Evolutionary conservation across 2,329 filamentous ascomycete genomes (phyloP).

Genomic region (Colletotrichum sp.): DNA sequence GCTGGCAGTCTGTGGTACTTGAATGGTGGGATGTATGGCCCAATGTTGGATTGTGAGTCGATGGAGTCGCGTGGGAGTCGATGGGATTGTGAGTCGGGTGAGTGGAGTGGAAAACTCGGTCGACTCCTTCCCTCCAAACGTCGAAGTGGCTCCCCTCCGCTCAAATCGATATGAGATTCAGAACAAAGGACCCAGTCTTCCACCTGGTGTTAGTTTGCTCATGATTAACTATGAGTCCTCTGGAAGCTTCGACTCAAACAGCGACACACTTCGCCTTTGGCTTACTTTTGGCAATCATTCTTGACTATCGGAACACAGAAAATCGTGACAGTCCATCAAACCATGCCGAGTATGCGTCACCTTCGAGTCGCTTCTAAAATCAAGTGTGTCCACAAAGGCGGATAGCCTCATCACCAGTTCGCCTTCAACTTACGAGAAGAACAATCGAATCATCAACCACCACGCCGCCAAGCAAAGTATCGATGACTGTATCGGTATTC

Average conservation of each 20-base stretch:
- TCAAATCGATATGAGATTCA: not conserved
- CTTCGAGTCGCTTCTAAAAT: not conserved
- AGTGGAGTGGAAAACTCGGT: not conserved
- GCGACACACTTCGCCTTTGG: not conserved
- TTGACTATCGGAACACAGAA: not conserved
- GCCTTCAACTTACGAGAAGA: too few relatives aligned
- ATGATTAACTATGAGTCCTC: not conserved
- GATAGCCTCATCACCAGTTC: too few relatives aligned
- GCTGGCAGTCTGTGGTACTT: not conserved
- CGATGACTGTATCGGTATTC: not conserved
- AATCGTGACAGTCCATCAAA: not conserved
- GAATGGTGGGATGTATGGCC: not conserved
- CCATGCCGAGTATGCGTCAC: not conserved
- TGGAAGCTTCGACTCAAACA: not conserved
- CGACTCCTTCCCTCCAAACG: not conserved
- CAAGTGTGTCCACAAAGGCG: too few relatives aligned
- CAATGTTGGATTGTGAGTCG: not conserved
- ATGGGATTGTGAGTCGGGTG: not conserved
- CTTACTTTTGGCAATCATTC: not conserved
- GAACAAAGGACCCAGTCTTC: not conserved
- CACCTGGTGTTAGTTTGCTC: not conserved
- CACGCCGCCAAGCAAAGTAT: not conserved
- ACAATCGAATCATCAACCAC: too few relatives aligned
- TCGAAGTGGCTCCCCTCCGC: not conserved
- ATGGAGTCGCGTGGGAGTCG: not conserved